Base-by-base conservation (phyloP, 768 basidiomycete genomes). In the Gyrodon lividus region DNA sequence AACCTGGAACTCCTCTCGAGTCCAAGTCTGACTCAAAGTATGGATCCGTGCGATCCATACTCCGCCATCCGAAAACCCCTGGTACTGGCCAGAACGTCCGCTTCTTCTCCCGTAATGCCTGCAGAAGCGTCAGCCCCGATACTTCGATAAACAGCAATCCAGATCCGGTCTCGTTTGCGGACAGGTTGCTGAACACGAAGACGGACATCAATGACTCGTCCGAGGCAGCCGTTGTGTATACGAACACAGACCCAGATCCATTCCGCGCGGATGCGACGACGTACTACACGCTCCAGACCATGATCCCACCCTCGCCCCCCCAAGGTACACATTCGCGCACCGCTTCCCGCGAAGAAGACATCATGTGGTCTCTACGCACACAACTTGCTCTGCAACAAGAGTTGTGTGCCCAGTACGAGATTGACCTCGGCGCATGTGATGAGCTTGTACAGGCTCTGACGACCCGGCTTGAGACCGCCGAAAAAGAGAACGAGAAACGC, bases 31-130 rank as follows among this genome's bases (percentile, higher is more conserved):
- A 47, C 23, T 9, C 35, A 33, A 56, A 68, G 51, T 74, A 68
- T 51, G 77, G 76, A 46, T 87, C 86, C 12, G 74, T 86, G 5
- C 80, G 86, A 13, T 88, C 87, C 14, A 89, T 89, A 56, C 75
- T 89, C 23, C 83, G 85, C 37, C 82, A 84, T 54, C 79, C 77
- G 4, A 82, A 82, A 42, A 85, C 86, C 0, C 87, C 87, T 14
- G 86, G 83, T 4, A 87, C 86, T 10, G 87, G 87, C n/a, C 83
- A 84, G 63, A 88, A 82, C 53, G 87, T 89, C 37, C 82, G 87
- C 6, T 89, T 89, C 71, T 87, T 88, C 66, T 81, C 86, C 23
- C 77, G 82, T 23, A 82, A 87, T 47, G 83, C 81, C 12, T 84
- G 79, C 71, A 83, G 77, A 55, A 72, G 79, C 20, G 80, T 85